Evolutionary conservation across 495 filamentous ascomycete species (phyloP), one percentile per base, ranked within the genome.

Genomic region (Parachaetomium inaequale): DNA sequence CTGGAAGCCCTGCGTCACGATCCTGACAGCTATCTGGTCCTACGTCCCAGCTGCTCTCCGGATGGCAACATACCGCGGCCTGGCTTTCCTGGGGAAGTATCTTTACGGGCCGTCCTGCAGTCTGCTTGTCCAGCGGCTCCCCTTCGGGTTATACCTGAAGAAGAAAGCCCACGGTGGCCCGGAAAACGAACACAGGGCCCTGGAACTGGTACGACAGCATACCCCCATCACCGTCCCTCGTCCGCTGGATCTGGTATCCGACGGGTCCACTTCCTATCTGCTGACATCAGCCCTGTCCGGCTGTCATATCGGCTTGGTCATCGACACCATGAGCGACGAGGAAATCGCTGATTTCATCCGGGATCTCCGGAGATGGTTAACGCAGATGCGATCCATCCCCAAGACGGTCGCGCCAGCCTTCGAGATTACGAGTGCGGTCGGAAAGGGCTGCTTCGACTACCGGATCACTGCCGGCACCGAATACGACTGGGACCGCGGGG

Each of bases 261-360:
- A 43, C 38, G 7, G 36, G 15, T 29, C 0, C 3, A 15, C 29
- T 4, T 8, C 14, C 15, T 55, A 55, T 23, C 53, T 55, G 3
- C 17, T 55, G 23, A 55, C 36, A 0, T 8, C 53, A 6, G 12
- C 1, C n/a, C 19, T 55, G 12, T 36, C 53, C 6, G 53, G 36
- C 36, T 12, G 28, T 2, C 17, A 42, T 2, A 0, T 43, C 15
- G 53, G 53, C 0, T 12, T 55, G 23, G 43, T 21, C 7, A 15
- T 55, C 53, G 53, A 55, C 6, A 4, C 4, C 23, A 55, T 55
- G 53, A 55, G 38, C 23, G 53, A 55, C 36, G 2, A 55, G 17
- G 53, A 42, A 8, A 29, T 12, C 42, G 12, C 21, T 26, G 8
- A 1, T 0, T 23, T 55, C 14, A 23, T 55, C 25, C 19, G 25